Base-by-base conservation (phyloP, 1,139 yeast species). In the Kodamaea arcana region DNA sequence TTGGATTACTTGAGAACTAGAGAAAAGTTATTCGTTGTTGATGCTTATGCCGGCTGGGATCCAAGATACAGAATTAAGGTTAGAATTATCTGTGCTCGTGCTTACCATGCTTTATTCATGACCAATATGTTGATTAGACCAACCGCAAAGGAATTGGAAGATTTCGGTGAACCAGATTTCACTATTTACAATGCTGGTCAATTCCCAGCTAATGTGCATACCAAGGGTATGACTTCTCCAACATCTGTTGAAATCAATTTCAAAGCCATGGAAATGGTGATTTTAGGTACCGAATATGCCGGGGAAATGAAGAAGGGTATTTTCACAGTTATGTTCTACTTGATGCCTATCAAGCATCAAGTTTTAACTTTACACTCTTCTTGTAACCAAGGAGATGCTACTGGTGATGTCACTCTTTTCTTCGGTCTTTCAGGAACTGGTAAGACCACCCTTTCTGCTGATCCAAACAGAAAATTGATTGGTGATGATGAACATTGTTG, bases 251-350 rank as follows among this genome's bases (percentile, higher is more conserved):
- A 88, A 67, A 88, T 92, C 58, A 92, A 92, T 70, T 92, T 92
- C 75, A 85, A 88, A 70, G 92, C 80, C 52, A 88, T 90, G 97
- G 98, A 92, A 70, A 92, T 92, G 98, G 90, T 92, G 50, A 92
- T 92, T 56, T 75, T 92, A 52, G 98, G 98, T 69, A 90, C 97
- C 36, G 97, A 92, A 72, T 92, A 92, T 60, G 97, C 97, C 40
- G 97, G 97, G 57, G 98, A 92, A 73, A 92, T 92, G 98, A 92
- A 92, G 76, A 92, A 92, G 74, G 98, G 98, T 72, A 88, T 92
- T 57, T 88, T 92, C 77, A 88, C 97, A 15, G 97, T 92, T 45
- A 92, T 92, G 97, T 92, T 92, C 72, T 92, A 92, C 77, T 75
- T 92, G 66, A 90, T 90, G 97, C 98, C 98, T 44, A 83, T 92